These are phyloP conservation scores for Blastobotrys capitulatus DNA, from an alignment of 1,139 yeast genomes.

Conservation along the genomic window DNA sequence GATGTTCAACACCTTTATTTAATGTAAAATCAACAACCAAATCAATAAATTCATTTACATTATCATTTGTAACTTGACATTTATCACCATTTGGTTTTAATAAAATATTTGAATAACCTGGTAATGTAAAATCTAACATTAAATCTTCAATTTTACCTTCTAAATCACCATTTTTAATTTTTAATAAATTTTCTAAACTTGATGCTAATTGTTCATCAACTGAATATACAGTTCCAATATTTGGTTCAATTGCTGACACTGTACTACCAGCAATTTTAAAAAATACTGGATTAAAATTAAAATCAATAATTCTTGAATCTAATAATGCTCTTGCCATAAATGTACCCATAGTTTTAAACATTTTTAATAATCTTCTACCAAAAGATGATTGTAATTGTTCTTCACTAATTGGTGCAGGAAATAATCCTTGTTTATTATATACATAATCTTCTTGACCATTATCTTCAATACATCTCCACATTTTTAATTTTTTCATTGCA, in stretches of 20 bases:
- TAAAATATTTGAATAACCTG: slow-evolving; percentile 66
- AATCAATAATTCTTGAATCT: slow-evolving; percentile 82
- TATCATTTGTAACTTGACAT: slow-evolving; percentile 44
- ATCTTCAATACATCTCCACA: slow-evolving; percentile 62
- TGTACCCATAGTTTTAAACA: slow-evolving; percentile 68
- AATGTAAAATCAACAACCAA: slow-evolving; percentile 57
- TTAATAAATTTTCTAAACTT: slow-evolving; percentile 51
- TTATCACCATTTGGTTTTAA: slow-evolving; percentile 53
- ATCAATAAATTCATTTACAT: slow-evolving; percentile 54
- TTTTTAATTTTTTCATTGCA: slow-evolving; percentile 45
- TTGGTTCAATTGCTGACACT: slow-evolving; percentile 23
- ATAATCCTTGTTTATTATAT: slow-evolving; percentile 49
- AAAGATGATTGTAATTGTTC: slow-evolving; percentile 33
- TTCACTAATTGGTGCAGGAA: slow-evolving; percentile 60
- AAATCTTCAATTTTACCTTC: slow-evolving; percentile 40
- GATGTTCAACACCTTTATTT: slow-evolving; percentile 58
- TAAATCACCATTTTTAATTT: slow-evolving; percentile 35
- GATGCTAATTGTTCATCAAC: slow-evolving; percentile 59
- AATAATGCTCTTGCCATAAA: slow-evolving; percentile 82
- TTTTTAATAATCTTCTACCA: slow-evolving; percentile 43
- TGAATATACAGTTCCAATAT: slow-evolving; percentile 39
- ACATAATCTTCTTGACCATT: slow-evolving; percentile 40
- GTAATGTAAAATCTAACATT: slow-evolving; percentile 61
- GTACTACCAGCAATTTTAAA: slow-evolving; percentile 36
- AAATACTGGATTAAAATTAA: slow-evolving; percentile 67